Evolutionary conservation across 2,329 filamentous ascomycete species (phyloP).

Genomic region (Elsinoe ampelina): DNA sequence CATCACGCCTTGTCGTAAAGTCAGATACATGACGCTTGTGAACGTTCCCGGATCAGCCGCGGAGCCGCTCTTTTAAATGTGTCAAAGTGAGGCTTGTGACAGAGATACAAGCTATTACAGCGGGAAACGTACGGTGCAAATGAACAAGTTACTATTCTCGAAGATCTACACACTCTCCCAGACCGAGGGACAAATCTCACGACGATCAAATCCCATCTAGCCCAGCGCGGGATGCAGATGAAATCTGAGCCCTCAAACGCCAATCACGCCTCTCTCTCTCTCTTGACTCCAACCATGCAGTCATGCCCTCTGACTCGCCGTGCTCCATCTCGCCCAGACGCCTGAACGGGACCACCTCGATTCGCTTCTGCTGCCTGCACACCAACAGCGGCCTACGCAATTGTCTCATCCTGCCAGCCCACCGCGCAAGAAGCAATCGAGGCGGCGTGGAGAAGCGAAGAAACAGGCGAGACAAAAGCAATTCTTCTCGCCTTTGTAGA

Average conservation of each 20-base stretch:
- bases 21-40: not conserved
- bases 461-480: not conserved
- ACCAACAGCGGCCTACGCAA: not conserved
- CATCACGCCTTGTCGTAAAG: not conserved
- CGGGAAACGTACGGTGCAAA: not conserved
- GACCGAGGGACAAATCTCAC: slow-evolving; percentile 4
- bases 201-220: no score
- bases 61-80: not conserved
- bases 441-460: not conserved
- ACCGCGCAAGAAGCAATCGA: not conserved
- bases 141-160: not conserved
- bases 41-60: not conserved
- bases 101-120: not conserved
- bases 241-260: no score
- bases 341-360: not conserved
- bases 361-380: not conserved
- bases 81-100: not conserved
- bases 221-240: no score
- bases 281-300: no score
- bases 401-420: not conserved
- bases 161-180: not conserved
- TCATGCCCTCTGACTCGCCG: no score
- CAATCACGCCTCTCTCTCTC: no score
- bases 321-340: not conserved
- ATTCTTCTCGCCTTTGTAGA: not conserved